These are phyloP conservation scores for Wickerhamomyces alni DNA, from an alignment of 805 yeast genomes.

Conservation along the genomic window DNA sequence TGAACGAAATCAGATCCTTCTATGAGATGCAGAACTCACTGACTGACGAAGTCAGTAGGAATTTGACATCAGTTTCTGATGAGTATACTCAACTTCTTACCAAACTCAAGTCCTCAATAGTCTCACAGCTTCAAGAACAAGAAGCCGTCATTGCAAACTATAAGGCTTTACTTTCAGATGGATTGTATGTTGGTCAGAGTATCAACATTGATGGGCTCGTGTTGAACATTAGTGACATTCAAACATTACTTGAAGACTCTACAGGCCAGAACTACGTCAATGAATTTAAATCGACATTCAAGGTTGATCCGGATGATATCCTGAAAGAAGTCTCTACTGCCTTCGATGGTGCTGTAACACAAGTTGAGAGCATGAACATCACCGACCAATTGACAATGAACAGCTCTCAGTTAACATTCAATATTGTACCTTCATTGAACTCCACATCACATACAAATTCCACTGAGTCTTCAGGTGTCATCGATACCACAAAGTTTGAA, in stretches of 20 bases:
- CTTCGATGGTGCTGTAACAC: not conserved
- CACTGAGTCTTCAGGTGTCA: not conserved
- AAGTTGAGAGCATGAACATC: not conserved
- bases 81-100: not conserved
- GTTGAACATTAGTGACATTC: not conserved
- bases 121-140: not conserved
- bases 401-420: not conserved
- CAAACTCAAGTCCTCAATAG: not conserved
- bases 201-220: not conserved
- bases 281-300: not conserved
- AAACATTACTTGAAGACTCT: not conserved
- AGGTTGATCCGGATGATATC: not conserved
- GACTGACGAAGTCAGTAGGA: not conserved
- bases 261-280: not conserved
- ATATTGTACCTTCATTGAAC: too few relatives aligned
- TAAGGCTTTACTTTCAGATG: not conserved
- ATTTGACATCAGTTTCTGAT: not conserved
- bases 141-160: not conserved
- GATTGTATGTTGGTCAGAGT: slow-evolving; percentile 1
- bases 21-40: too few relatives aligned
- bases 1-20: not conserved
- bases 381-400: not conserved
- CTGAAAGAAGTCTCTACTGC: not conserved
- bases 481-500: not conserved
- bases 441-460: not conserved